Evolutionary conservation across 2,329 filamentous ascomycete genomes (phyloP), one percentile per base, ranked within the genome.

Genomic region (Thelonectria discophora): DNA sequence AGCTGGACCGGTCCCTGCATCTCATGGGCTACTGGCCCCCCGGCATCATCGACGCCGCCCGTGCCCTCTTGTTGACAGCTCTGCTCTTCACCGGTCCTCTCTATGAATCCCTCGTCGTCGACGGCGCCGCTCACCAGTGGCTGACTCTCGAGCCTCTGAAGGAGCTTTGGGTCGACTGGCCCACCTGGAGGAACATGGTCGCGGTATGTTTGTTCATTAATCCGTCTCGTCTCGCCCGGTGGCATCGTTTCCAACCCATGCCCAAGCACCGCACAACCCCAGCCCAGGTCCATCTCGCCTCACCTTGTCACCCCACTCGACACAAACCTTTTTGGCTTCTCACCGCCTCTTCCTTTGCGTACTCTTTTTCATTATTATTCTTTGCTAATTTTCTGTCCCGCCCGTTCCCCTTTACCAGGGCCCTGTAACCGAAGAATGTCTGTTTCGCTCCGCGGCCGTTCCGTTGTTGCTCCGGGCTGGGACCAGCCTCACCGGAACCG

Each of bases 361-460:
- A 15, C 42, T 34, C 40, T 32, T 20, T 11, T 30, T 42, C 4
- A 21, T 27, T 3, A 43, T 24, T 30, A 2, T 8, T 46, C 39
- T 49, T 55, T 60, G 47, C 46, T 59, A 48, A 54, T 58, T 61
- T 52, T 52, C 49, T 30, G 20, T 40, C 45, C 42, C 57, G 63
- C 53, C 58, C 62, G 17, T 51, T 52, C 40, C 30, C 40, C 40
- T 52, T 60, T 52, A 34, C 49, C 65, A 91, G 90, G 93, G 93
- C 37, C 94, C 95, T 1, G 80, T 95, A 56, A 97, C 93, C 11
- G 95, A 99, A 80, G 95, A 99, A 78, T 81, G 97, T 62, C 90
- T 97, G 71, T 99, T 97, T 82, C 91, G 95, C 73, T 93, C 92
- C 3, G 88, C 93, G 67, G 89, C 94, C 54, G 85, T 97, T 40